Evolutionary conservation across 2,329 filamentous ascomycete genomes (phyloP).

Genomic region (Pseudogymnoascus sp.): DNA sequence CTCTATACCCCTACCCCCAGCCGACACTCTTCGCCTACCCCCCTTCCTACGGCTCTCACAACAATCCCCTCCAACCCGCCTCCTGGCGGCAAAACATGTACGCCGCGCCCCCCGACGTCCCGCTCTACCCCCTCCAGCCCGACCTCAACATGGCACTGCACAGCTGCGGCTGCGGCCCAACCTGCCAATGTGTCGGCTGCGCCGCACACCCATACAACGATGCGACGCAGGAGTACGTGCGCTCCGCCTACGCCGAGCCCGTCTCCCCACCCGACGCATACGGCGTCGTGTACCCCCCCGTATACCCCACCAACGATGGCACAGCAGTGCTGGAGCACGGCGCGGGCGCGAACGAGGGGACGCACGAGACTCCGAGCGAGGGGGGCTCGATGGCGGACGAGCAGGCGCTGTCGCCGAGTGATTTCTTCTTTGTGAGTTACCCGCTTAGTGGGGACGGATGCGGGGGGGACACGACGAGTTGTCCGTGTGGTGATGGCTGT

Average conservation of each 20-base stretch:
- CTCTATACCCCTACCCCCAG: slow-evolving; percentile 28
- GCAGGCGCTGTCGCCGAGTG: slow-evolving; percentile 37
- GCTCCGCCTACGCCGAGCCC: slow-evolving; percentile 33
- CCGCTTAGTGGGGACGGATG: slow-evolving; percentile 39
- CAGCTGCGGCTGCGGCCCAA: slow-evolving; percentile 55
- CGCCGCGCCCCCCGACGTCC: slow-evolving; percentile 25
- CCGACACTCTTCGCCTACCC: slow-evolving; percentile 45
- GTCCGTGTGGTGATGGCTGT: slow-evolving; percentile 52
- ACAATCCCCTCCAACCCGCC: slow-evolving; percentile 46
- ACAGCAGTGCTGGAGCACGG: slow-evolving; percentile 37
- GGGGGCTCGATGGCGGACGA: slow-evolving; percentile 32
- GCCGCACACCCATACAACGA: slow-evolving; percentile 60
- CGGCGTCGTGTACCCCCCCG: slow-evolving; percentile 25
- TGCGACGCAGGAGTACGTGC: slow-evolving; percentile 47
- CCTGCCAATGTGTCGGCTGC: slow-evolving; percentile 60
- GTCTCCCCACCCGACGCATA: slow-evolving; percentile 21
- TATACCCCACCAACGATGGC: slow-evolving; percentile 30
- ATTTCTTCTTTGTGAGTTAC: slow-evolving; percentile 54
- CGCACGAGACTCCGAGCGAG: background rate
- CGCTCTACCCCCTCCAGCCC: slow-evolving; percentile 12
- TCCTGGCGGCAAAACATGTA: slow-evolving; percentile 42
- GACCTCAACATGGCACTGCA: slow-evolving; percentile 32
- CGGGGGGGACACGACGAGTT: slow-evolving; percentile 41
- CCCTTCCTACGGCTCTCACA: slow-evolving; percentile 45
- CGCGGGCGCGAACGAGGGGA: background rate